Conservation (phyloP, 2,329 filamentous ascomycete species). For the Diaporthe aspalathi region DNA sequence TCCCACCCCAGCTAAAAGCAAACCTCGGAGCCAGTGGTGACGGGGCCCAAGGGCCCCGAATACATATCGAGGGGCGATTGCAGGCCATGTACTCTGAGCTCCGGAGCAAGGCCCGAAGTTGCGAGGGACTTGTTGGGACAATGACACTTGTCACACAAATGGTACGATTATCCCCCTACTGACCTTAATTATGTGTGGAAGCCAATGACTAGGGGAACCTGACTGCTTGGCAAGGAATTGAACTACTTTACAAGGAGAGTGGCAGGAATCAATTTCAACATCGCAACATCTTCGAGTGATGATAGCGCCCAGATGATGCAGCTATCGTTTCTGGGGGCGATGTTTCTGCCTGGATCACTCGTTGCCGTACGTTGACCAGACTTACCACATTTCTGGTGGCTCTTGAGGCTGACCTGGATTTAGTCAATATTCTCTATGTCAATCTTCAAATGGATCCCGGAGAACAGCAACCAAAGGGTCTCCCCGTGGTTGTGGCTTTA, state of each 20-base stretch:
- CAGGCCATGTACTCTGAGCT: constrained; percentile 42
- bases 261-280: no score
- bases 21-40: no score
- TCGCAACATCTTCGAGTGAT: constrained; percentile 40
- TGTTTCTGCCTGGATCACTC: constrained; percentile 44
- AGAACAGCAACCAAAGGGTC: no score
- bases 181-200: no score
- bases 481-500: no score
- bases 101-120: constrained; percentile 34
- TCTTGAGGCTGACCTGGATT: no score
- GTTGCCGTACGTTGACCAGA: constrained; percentile 43
- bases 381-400: no score
- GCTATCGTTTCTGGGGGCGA: constrained; percentile 40
- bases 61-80: constrained; percentile 39
- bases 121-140: constrained; percentile 36
- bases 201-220: background rate
- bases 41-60: no score
- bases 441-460: no score
- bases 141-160: constrained; percentile 41
- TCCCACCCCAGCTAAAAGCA: no score
- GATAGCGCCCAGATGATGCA: constrained; percentile 42
- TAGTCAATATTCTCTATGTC: constrained; percentile 40
- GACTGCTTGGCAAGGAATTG: constrained; percentile 39
- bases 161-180: constrained; percentile 28
- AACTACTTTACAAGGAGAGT: constrained; percentile 41